Evolutionary conservation across 2,329 filamentous ascomycete genomes (phyloP).

Genomic region (Penicillium vulpinum): DNA sequence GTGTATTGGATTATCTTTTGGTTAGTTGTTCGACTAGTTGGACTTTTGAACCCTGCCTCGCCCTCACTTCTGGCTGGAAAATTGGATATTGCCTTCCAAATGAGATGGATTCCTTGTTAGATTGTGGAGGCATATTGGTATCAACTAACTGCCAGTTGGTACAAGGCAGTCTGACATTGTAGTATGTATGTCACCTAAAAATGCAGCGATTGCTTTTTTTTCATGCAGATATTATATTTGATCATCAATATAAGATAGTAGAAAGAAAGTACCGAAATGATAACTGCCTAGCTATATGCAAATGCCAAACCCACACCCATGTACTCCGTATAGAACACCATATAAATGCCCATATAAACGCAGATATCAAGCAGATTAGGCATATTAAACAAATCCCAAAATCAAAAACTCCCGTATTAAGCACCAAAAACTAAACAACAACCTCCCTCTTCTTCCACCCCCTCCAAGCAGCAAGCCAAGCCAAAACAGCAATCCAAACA

Average conservation of each 20-base stretch:
- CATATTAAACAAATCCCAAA: background rate
- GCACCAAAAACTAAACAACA: slow-evolving; percentile 59
- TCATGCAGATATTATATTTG: background rate
- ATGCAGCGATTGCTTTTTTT: background rate
- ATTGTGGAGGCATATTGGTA: background rate
- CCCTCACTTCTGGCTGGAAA: background rate
- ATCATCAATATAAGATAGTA: background rate
- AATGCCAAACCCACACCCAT: background rate
- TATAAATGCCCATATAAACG: background rate
- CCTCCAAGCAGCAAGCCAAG: slow-evolving; percentile 80
- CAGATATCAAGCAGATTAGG: background rate
- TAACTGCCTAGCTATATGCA: background rate
- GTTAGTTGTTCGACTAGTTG: background rate
- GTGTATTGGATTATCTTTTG: background rate
- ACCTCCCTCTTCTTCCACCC: slow-evolving; percentile 79
- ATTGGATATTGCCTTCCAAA: background rate
- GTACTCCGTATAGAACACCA: background rate
- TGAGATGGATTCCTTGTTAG: background rate
- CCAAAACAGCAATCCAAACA: slow-evolving; percentile 71
- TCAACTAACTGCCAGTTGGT: background rate
- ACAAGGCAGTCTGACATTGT: background rate
- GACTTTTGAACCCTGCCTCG: background rate
- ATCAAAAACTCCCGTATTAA: background rate
- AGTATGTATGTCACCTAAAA: background rate
- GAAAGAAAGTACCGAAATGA: background rate